A percentile compares a stretch with the other conserved stretches of the same genome.
Conservation (phyloP, 2,329 filamentous ascomycete genomes). For the Ceratocystis huliohia region DNA sequence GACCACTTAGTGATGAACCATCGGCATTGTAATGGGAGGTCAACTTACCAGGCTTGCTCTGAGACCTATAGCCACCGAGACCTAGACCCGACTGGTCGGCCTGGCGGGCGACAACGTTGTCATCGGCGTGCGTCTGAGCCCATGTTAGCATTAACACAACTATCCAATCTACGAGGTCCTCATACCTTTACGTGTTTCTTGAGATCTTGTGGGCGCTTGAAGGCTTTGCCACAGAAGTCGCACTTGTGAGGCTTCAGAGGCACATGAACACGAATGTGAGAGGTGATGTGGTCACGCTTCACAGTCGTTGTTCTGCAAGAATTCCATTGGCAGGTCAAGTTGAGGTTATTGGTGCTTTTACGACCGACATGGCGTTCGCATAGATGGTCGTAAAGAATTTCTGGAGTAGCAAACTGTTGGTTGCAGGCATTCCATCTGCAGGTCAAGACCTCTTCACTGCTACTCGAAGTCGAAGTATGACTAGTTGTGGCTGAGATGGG, state of each 20-base stretch:
- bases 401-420: slow-evolving; percentile 45
- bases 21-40: slow-evolving; percentile 27
- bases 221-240: slow-evolving; percentile 95
- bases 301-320: slow-evolving; percentile 92
- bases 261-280: slow-evolving; percentile 97
- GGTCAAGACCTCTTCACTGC: slow-evolving; percentile 43
- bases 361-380: slow-evolving; percentile 96
- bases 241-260: slow-evolving; percentile 98
- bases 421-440: slow-evolving; percentile 49
- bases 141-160: background rate
- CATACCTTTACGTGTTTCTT: slow-evolving; percentile 93
- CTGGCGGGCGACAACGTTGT: slow-evolving; percentile 57
- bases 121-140: slow-evolving; percentile 73
- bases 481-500: slow-evolving; percentile 36
- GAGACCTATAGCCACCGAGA: slow-evolving; percentile 41
- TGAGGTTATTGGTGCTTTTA: slow-evolving; percentile 98
- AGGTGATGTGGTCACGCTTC: slow-evolving; percentile 98
- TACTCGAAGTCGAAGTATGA: slow-evolving; percentile 29
- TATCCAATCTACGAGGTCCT: background rate
- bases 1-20: slow-evolving; percentile 10
- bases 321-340: slow-evolving; percentile 94
- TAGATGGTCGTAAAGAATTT: slow-evolving; percentile 74
- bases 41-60: slow-evolving; percentile 41
- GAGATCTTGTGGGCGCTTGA: slow-evolving; percentile 96
- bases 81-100: slow-evolving; percentile 36